Base-by-base conservation (phyloP, 352 stramenopile genomes). In the Aphanomyces astaci region DNA sequence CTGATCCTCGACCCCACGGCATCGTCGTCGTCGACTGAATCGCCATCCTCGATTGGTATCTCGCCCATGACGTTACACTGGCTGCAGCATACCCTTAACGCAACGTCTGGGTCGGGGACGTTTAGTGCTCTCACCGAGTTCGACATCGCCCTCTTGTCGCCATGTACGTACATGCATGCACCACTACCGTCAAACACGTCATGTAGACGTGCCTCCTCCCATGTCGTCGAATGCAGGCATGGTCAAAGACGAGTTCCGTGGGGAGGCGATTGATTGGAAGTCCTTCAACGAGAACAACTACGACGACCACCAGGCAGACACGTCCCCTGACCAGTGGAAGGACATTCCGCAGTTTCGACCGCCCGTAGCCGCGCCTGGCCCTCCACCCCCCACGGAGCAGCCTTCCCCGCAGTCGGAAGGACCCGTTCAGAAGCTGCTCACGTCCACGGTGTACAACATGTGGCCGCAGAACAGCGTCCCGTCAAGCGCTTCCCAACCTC, bases 251-350 rank as follows among this genome's bases (percentile, higher is more conserved):
- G 46, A 54, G 11, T 54, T 54, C 49, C 55, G 52, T 4, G 55
- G 82, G 54, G 84, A 90, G 49, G 86, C 87, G 53, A 93, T 93
- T 63, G 84, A 93, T 75, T 93, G 84, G 84, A 93, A 93, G 64
- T 78, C 81, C 60, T 90, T 91, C 75, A 93, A 93, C 59, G 84
- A 93, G 27, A 78, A 80, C 0, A 71, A 66, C 22, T 72, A 71
- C 22, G 69, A 72, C n/a, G 71, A 84, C 45, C 59, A 75, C 31
- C 88, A 88, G 63, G 30, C 51, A 40, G 66, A 17, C 71, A 67
- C 24, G 69, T 69, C 24, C 71, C 83, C 40, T 57, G 74, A 33
- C 89, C n/a, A 89, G 64, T 93, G 84, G 84, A 78, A 82, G 24
- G 82, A 90, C 30, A 93, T 93, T 31, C 84, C 84, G 27, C 84